A percentile compares a stretch with the other conserved stretches of the same genome.
These are phyloP conservation scores for Coniferiporia sulphurascens DNA, from an alignment of 1,284 basidiomycete species.

Conservation along the genomic window DNA sequence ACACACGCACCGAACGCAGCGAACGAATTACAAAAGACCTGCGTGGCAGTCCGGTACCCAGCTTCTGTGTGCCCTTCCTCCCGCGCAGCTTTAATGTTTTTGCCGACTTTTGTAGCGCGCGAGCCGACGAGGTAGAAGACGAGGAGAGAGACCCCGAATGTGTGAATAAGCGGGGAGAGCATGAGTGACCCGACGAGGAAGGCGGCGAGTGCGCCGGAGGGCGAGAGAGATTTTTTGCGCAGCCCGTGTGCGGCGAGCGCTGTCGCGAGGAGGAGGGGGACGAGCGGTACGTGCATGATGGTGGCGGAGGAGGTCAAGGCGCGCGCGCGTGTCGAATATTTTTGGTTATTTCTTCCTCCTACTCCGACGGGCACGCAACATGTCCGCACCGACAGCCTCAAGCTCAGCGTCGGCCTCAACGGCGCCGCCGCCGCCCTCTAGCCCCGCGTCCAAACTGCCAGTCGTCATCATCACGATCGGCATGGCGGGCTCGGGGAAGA, in stretches of 20 bases:
- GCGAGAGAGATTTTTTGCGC: conserved; percentile 58
- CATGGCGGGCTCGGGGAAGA: conserved; percentile 95
- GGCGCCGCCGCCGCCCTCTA: conserved; percentile 12
- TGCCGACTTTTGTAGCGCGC: conserved; percentile 81
- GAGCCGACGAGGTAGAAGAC: conserved; percentile 82
- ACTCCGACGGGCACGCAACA: not conserved
- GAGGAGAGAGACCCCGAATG: conserved; percentile 72
- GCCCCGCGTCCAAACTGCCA: conserved; percentile 46
- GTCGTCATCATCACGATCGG: conserved; percentile 86
- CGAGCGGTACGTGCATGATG: conserved; percentile 23
- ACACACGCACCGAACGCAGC: conserved; percentile 62
- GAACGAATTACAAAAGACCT: conserved; percentile 81
- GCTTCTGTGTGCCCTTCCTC: conserved; percentile 74
- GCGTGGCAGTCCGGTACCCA: conserved; percentile 70
- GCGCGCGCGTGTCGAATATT: not conserved
- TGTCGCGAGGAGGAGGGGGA: conserved; percentile 39
- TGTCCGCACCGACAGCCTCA: conserved; percentile 12
- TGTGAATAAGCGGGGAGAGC: conserved; percentile 54
- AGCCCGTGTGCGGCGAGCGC: conserved; percentile 46
- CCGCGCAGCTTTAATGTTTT: conserved; percentile 62
- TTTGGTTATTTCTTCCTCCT: not conserved
- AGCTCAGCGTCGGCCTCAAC: not conserved
- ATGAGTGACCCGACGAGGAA: conserved; percentile 68
- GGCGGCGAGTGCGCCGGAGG: conserved; percentile 70
- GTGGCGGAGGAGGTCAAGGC: not conserved